Evolutionary conservation across 192 early-diverging fungal genomes (phyloP), one percentile per base, ranked within the genome.

Genomic region (Backusella circina): DNA sequence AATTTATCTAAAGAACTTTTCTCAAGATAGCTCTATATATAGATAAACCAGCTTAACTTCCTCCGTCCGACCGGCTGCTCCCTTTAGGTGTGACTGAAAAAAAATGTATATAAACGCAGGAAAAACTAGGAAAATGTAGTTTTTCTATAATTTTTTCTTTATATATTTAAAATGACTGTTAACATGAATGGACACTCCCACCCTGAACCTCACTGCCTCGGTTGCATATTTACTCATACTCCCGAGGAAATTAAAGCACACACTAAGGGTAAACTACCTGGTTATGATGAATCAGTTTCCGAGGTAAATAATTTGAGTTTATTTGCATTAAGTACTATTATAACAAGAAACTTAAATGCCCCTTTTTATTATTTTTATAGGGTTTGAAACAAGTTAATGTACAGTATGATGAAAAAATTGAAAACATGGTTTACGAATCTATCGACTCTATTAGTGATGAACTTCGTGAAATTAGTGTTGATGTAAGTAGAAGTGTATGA

Each of bases 251-350:
- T 28, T 28, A 10, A 61, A 61, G 26, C 37, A 21, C 37, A 33
- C 28, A 5, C 66, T 51, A 38, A 38, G 38, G 57, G 64, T 8
- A 69, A 70, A 64, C 23, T 80, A 31, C 75, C 79, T 30, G 54
- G 71, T 18, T 81, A 81, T 73, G 72, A 81, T 41, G 79, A 77
- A 36, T 72, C 69, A n/a, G 51, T 81, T 38, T n/a, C 72, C 16
- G 35, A 68, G 31, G 77, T 73, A 78, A 37, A 15, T 3, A 7
- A 12, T 12, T 12, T 57, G 16, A 21, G 5, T 0, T 10, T 23
- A 61, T 26, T 2, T 3, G 18, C 13, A 3, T 21, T 4, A 41
- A 18, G 28, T 54, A 51, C 9, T 0, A 1, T 18, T 12, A 28
- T 1, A 61, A 12, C 21, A 61, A 61, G 1, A 3, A 9, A 28